Evolutionary conservation across 2,329 filamentous ascomycete species (phyloP).

Genomic region (Trichoderma pleuroti): DNA sequence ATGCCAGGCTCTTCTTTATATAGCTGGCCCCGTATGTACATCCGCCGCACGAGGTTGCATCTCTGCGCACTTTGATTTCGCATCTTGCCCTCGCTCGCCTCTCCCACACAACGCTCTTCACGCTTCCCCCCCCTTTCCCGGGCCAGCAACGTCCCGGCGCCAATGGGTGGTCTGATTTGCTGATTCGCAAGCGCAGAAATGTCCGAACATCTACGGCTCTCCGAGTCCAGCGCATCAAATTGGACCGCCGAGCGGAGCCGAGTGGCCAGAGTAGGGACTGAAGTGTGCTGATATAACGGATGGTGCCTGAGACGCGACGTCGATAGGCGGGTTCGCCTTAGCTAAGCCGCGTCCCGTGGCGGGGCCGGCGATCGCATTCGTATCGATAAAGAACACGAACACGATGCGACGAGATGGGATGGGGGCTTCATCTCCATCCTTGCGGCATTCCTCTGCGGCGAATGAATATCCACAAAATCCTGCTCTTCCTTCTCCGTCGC

Average conservation of each 20-base stretch:
- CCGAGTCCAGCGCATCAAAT: constrained; percentile 10
- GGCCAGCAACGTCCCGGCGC: constrained; percentile 4
- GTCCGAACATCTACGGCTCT: constrained; percentile 4
- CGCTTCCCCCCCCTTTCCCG: constrained; percentile 3
- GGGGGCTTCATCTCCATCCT: neutral
- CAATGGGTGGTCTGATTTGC: constrained; percentile 7
- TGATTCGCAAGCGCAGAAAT: neutral
- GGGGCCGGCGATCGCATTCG: neutral
- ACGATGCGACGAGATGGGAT: neutral
- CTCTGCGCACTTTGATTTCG: neutral
- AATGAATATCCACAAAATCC: neutral
- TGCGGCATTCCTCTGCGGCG: neutral
- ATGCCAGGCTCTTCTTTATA: neutral
- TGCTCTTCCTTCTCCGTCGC: neutral
- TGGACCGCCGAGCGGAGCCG: constrained; percentile 14
- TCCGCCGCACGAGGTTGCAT: no score
- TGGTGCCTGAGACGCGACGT: neutral
- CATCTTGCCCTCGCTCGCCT: neutral
- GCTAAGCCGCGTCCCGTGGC: neutral
- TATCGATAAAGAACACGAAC: constrained; percentile 16
- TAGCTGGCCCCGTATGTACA: neutral
- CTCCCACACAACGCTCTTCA: no score
- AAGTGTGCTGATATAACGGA: constrained; percentile 12
- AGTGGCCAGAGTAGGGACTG: constrained; percentile 14
- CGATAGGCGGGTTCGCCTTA: neutral